A percentile compares a stretch with the other conserved stretches of the same genome.
Conservation (phyloP, 2,329 filamentous ascomycete species). For the Helicocarpus griseus region DNA sequence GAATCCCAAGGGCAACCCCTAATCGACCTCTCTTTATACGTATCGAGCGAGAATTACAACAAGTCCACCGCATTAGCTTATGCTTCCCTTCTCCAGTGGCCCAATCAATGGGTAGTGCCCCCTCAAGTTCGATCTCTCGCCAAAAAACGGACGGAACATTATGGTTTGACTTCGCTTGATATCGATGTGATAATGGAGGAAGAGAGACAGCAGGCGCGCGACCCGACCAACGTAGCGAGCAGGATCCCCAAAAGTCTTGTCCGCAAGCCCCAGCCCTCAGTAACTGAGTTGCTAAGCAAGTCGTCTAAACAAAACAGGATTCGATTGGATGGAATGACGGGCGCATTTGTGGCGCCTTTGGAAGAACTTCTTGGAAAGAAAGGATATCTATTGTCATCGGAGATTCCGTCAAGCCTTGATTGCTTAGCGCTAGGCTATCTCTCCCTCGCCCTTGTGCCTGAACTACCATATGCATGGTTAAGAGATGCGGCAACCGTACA, state of each 20-base stretch:
- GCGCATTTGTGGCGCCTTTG: conserved; percentile 62
- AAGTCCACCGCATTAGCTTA: conserved; percentile 69
- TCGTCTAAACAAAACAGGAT: conserved; percentile 66
- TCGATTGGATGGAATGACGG: conserved; percentile 61
- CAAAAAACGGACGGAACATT: conserved; percentile 57
- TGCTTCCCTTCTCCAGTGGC: conserved; percentile 70
- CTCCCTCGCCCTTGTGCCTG: conserved; percentile 57
- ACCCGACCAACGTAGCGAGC: conserved; percentile 28
- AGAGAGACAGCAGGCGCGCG: conserved; percentile 24
- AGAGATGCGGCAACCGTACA: conserved; percentile 46
- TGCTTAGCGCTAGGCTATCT: conserved; percentile 76
- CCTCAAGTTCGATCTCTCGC: conserved; percentile 62
- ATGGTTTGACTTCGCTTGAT: conserved; percentile 60
- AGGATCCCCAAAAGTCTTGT: conserved; percentile 42
- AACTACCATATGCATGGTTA: conserved; percentile 55
- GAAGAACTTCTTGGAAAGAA: conserved; percentile 51
- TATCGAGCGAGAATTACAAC: conserved; percentile 81
- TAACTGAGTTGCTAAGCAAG: conserved; percentile 52
- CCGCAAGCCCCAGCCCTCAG: conserved; percentile 47
- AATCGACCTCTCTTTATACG: conserved; percentile 78
- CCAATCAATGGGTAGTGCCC: conserved; percentile 78
- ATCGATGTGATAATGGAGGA: conserved; percentile 41
- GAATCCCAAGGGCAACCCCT: conserved; percentile 65
- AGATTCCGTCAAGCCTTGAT: conserved; percentile 56
- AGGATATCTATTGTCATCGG: conserved; percentile 45